phyloP scores from a whole-genome alignment of 2,329 filamentous ascomycete species.

The Fusarium lyarnte region DNA sequence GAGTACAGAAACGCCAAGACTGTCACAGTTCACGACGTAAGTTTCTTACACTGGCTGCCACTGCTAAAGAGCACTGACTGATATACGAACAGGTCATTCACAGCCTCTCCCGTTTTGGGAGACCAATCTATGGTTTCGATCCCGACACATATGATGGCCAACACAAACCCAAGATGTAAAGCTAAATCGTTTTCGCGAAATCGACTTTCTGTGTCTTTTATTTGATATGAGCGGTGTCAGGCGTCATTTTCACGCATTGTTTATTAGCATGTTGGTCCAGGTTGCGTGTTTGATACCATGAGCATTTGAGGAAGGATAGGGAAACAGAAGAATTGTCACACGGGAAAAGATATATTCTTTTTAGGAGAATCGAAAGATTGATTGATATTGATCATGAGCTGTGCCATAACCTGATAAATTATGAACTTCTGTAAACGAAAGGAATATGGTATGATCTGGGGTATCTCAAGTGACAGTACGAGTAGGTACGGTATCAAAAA shows the following conservation, averaged over 20 bases:
- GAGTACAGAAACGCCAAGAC: conserved; percentile 70
- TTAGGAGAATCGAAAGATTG: conserved; percentile 11
- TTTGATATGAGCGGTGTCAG: background rate
- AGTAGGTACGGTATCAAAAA: conserved; percentile 33
- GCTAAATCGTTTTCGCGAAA: background rate
- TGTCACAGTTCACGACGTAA: conserved; percentile 69
- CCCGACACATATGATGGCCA: conserved; percentile 47
- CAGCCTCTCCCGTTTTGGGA: conserved; percentile 57
- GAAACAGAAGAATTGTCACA: background rate
- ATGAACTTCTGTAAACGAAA: conserved; percentile 40
- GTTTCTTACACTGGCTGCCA: conserved; percentile 34
- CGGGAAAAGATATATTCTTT: background rate
- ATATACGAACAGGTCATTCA: conserved; percentile 61
- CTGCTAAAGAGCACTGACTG: background rate
- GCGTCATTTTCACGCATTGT: conserved; percentile 2
- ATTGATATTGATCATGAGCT: conserved; percentile 18
- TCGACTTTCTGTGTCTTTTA: background rate
- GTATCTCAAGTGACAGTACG: conserved; percentile 45
- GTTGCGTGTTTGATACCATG: conserved; percentile 2
- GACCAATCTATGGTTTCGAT: conserved; percentile 68
- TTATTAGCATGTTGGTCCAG: background rate
- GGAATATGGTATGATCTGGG: conserved; percentile 33
- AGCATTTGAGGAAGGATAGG: background rate
- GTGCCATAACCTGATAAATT: conserved; percentile 25
- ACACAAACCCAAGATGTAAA: background rate